phyloP scores from a whole-genome alignment of 306 rosid species.

The Urtica urens region DNA sequence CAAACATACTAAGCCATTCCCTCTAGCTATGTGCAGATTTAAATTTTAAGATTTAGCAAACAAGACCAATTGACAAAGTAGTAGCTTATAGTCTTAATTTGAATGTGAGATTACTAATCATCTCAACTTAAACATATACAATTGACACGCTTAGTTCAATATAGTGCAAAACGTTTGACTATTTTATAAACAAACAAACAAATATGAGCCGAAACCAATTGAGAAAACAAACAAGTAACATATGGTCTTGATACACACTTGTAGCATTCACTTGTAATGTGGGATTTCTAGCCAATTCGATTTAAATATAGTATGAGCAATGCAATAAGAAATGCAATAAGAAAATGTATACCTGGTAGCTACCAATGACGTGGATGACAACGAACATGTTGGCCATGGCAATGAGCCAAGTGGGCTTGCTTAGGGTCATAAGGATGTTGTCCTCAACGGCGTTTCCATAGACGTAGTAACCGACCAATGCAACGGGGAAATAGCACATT shows the following conservation, averaged over 20 bases:
- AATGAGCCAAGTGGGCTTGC: slow-evolving; percentile 72
- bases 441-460: slow-evolving; percentile 46
- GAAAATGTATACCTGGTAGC: slow-evolving; percentile 66
- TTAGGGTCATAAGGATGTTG: slow-evolving; percentile 52
- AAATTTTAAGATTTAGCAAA: too few relatives aligned
- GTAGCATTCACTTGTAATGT: background rate
- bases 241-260: too few relatives aligned
- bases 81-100: too few relatives aligned
- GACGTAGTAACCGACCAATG: slow-evolving; percentile 58
- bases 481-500: slow-evolving; percentile 87
- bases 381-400: slow-evolving; percentile 80
- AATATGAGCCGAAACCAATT: too few relatives aligned
- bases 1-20: too few relatives aligned
- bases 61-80: too few relatives aligned
- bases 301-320: background rate
- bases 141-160: too few relatives aligned
- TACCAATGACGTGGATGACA: slow-evolving; percentile 83
- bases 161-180: too few relatives aligned
- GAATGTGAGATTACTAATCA: too few relatives aligned
- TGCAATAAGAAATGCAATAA: background rate
- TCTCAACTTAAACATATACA: too few relatives aligned
- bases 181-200: background rate
- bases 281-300: background rate
- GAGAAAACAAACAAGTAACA: background rate
- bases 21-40: too few relatives aligned